Conservation (phyloP, 1,284 basidiomycete genomes). For the Marasmius fiardii region DNA sequence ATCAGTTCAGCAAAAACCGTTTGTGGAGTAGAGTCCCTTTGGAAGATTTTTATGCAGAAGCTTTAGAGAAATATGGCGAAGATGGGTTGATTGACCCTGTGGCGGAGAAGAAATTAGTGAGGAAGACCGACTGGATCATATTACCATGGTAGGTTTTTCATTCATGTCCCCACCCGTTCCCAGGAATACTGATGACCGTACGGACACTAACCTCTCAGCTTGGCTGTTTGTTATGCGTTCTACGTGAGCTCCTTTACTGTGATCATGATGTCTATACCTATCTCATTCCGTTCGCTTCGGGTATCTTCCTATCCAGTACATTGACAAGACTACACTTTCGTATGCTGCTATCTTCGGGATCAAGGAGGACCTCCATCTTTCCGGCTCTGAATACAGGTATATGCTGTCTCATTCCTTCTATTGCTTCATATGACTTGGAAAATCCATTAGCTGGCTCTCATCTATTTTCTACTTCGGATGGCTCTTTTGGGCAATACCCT, state of each 20-base stretch:
- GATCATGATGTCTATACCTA: too few relatives aligned
- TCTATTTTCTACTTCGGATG: slow-evolving; percentile 34
- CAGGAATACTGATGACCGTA: background rate
- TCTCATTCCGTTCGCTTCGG: background rate
- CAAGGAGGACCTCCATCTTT: slow-evolving; percentile 17
- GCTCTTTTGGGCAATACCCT: slow-evolving; percentile 34
- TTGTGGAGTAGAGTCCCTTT: slow-evolving; percentile 15
- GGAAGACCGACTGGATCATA: slow-evolving; percentile 17
- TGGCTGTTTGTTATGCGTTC: slow-evolving; percentile 16
- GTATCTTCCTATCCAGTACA: slow-evolving; percentile 7
- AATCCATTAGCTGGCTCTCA: slow-evolving; percentile 23
- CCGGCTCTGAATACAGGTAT: slow-evolving; percentile 17
- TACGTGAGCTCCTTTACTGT: slow-evolving; percentile 4
- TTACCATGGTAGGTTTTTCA: slow-evolving; percentile 18
- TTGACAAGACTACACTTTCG: slow-evolving; percentile 28
- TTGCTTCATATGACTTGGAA: background rate
- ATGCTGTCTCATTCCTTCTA: background rate
- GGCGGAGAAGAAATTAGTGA: slow-evolving; percentile 14
- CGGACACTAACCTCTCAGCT: background rate
- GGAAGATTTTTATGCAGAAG: slow-evolving; percentile 19
- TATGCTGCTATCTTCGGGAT: slow-evolving; percentile 22
- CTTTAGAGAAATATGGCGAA: slow-evolving; percentile 17
- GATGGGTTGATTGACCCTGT: slow-evolving; percentile 15
- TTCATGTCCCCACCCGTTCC: background rate
- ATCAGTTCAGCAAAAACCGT: slow-evolving; percentile 7